Conservation (phyloP, 495 filamentous ascomycete genomes). For the Aspergillus olivimuriae region DNA sequence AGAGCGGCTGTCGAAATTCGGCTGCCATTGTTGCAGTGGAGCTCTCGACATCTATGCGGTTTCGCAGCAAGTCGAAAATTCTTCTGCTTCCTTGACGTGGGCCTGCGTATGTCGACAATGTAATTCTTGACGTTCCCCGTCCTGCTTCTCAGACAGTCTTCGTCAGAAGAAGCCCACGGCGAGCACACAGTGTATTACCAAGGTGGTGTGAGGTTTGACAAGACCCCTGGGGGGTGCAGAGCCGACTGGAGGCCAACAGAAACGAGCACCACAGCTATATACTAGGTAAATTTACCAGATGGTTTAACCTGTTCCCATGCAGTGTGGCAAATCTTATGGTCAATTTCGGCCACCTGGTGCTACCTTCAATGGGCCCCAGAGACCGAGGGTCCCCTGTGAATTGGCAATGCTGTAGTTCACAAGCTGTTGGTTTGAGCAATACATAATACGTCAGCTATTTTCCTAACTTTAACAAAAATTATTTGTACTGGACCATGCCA, state of each 20-base stretch:
- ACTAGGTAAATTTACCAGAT: conserved; percentile 1
- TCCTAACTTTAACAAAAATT: too few relatives aligned
- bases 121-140: conserved; percentile 1
- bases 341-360: neutral
- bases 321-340: neutral
- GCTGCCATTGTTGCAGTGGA: conserved; percentile 14
- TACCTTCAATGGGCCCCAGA: neutral
- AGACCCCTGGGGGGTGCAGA: neutral
- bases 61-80: neutral
- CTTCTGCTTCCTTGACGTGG: neutral
- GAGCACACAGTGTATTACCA: neutral
- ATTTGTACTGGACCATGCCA: too few relatives aligned
- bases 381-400: too few relatives aligned
- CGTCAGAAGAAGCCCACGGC: neutral
- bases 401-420: too few relatives aligned
- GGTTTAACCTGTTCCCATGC: neutral
- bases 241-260: neutral
- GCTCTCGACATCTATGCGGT: conserved; percentile 20
- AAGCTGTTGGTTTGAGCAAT: too few relatives aligned
- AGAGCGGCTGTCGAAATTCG: conserved; percentile 11
- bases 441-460: too few relatives aligned
- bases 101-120: neutral
- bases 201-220: neutral
- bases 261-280: neutral
- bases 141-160: too few relatives aligned